These are phyloP conservation scores for Penicillium odoratum DNA, from an alignment of 495 filamentous ascomycete genomes.

Conservation along the genomic window DNA sequence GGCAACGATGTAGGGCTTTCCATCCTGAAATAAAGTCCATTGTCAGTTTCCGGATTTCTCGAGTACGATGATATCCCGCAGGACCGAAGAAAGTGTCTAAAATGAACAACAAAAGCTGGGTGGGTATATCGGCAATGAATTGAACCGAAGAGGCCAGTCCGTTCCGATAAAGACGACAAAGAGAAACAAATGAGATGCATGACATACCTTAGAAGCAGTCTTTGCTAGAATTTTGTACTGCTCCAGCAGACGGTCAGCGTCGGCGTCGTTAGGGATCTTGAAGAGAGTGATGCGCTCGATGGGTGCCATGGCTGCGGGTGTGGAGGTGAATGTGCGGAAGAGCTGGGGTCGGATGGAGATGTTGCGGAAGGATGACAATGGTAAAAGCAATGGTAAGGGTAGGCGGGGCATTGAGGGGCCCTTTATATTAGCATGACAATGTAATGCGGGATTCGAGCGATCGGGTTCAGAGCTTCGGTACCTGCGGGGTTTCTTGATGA, in stretches of 20 bases:
- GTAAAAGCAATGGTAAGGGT: neutral
- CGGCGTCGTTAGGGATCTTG: conserved; percentile 54
- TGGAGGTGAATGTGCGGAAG: neutral
- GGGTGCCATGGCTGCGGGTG: conserved; percentile 34
- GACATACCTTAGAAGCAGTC: conserved; percentile 52
- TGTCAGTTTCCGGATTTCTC: neutral
- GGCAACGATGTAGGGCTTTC: conserved; percentile 64
- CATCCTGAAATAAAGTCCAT: conserved; percentile 45
- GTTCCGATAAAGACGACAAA: neutral
- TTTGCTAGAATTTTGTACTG: conserved; percentile 52
- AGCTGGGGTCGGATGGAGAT: neutral
- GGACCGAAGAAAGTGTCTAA: neutral
- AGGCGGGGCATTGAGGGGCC: conserved; percentile 10
- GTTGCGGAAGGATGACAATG: neutral
- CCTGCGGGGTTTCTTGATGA: neutral
- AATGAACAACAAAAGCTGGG: neutral
- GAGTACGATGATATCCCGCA: neutral
- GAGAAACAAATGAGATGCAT: neutral
- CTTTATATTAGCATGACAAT: neutral
- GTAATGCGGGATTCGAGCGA: neutral
- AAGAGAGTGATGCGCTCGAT: conserved; percentile 60
- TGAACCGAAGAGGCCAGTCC: neutral
- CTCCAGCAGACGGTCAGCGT: conserved; percentile 44
- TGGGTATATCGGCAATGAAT: neutral
- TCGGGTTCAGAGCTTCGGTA: neutral